Conservation (phyloP, 75 land plant genomes). For the Azolla pinnata region DNA sequence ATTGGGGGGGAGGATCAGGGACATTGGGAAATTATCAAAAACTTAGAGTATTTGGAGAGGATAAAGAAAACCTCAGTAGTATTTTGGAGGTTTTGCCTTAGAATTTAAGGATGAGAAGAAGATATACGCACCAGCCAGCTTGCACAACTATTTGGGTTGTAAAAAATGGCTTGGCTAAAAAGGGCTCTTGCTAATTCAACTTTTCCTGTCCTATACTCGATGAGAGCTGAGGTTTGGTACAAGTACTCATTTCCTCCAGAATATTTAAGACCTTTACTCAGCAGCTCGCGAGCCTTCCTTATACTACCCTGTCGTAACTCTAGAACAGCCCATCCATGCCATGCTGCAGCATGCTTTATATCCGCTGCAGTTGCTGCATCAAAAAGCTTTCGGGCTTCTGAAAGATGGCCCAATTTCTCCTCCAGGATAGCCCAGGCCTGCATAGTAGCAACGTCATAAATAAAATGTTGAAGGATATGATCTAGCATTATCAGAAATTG, state of each 20-base stretch:
- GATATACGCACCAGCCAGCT: conserved; percentile 75
- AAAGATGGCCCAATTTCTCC: conserved; percentile 50
- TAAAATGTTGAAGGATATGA: conserved; percentile 8
- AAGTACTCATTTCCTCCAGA: conserved; percentile 88
- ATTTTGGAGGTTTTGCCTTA: background rate
- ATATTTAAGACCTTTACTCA: conserved; percentile 66
- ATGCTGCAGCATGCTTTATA: conserved; percentile 84
- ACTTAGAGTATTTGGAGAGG: too few species aligned
- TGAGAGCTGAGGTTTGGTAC: conserved; percentile 81
- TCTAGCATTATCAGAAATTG: background rate
- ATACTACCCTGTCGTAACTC: conserved; percentile 78
- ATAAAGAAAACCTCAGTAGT: too few species aligned
- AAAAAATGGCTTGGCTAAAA: conserved; percentile 64
- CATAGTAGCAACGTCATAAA: background rate
- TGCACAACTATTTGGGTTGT: conserved; percentile 93
- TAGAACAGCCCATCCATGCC: conserved; percentile 98
- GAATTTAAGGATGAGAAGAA: background rate
- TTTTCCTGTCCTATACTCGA: conserved; percentile 67
- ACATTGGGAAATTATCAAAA: too few species aligned
- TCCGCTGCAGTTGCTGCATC: conserved; percentile 96
- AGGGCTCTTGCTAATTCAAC: conserved; percentile 60
- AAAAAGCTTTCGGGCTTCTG: conserved; percentile 79
- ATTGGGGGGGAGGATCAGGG: too few species aligned
- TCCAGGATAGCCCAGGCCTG: conserved; percentile 98
- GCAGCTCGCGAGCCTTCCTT: conserved; percentile 67